phyloP scores from a whole-genome alignment of 371 early-diverging fungal genomes.

The Rhizomucor miehei region DNA sequence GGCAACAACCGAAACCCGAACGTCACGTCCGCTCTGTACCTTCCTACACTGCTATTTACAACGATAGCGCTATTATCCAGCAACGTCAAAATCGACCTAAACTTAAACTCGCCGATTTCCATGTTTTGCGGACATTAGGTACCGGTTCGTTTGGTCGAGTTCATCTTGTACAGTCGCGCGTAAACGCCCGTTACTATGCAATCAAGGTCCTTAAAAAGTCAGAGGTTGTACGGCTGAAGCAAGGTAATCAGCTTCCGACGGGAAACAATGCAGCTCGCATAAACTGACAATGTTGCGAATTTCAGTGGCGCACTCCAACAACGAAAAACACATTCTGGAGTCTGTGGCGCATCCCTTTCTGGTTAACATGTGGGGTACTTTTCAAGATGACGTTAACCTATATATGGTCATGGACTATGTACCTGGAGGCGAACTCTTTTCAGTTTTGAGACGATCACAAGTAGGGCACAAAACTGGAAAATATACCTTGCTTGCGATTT shows the following conservation, averaged over 20 bases:
- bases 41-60: constrained; percentile 24
- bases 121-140: constrained; percentile 81
- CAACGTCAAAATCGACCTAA: constrained; percentile 46
- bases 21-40: constrained; percentile 1
- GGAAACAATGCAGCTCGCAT: not conserved
- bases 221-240: constrained; percentile 93
- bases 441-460: constrained; percentile 65
- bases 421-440: constrained; percentile 95
- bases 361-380: constrained; percentile 85
- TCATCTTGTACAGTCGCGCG: constrained; percentile 79
- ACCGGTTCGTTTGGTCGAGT: constrained; percentile 99
- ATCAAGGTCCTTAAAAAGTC: constrained; percentile 96
- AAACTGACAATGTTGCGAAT: not conserved
- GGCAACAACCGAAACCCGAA: constrained; percentile 3
- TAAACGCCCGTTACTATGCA: constrained; percentile 85
- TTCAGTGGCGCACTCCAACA: constrained; percentile 91
- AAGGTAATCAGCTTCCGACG: constrained; percentile 25
- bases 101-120: constrained; percentile 66
- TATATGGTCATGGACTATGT: constrained; percentile 98
- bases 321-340: constrained; percentile 94
- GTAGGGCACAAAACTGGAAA: constrained; percentile 18
- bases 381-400: constrained; percentile 86
- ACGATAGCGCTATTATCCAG: constrained; percentile 30
- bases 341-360: constrained; percentile 89
- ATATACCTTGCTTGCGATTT: not conserved